Evolutionary conservation across 805 yeast species (phyloP), one percentile per base, ranked within the genome.

Genomic region (Wickerhamiella parazyma): DNA sequence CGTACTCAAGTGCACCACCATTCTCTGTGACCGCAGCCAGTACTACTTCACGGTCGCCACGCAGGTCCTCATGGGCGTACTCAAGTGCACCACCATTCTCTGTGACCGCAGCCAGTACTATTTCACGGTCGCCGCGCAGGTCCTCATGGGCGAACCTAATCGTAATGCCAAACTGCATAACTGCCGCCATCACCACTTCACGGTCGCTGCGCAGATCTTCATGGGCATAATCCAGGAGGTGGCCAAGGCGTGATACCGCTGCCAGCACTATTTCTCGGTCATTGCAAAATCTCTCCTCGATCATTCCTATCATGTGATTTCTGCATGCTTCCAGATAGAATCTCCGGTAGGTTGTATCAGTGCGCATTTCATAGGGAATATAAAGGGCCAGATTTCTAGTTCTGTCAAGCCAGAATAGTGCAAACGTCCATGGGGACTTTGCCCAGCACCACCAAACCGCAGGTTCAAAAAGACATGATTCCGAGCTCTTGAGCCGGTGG

Each of bases 181-280:
- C 33, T n/a, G 33, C 33, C 33, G 16, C 16, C n/a, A 28, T 6
- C 11, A 28, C 33, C 5, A 28, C n/a, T 11, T 12, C 16, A 3
- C 33, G 33, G 17, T 29, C 18, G 12, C n/a, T 5, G 3, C 33
- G 4, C 7, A 29, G 33, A n/a, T 29, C 33, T 12, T 29, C 33
- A 29, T 16, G n/a, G 3, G 33, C 33, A n/a, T 3, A 29, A 12
- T 12, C 12, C 7, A 5, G 12, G 11, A 9, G 10, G 36, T 34
- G 11, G 31, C 36, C 10, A 33, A 36, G 1, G 42, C 42, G 9
- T 31, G 21, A 25, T 3, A 39, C 36, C 10, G 36, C 42, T 18
- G 25, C 42, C 22, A 39, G 10, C 14, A 39, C 42, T 3, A 39
- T 28, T 28, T 29, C 36, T n/a, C 36, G 36, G 26, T 39, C 42